Base-by-base conservation (phyloP, 1,139 yeast genomes). In the Suhomyces coccinellae region DNA sequence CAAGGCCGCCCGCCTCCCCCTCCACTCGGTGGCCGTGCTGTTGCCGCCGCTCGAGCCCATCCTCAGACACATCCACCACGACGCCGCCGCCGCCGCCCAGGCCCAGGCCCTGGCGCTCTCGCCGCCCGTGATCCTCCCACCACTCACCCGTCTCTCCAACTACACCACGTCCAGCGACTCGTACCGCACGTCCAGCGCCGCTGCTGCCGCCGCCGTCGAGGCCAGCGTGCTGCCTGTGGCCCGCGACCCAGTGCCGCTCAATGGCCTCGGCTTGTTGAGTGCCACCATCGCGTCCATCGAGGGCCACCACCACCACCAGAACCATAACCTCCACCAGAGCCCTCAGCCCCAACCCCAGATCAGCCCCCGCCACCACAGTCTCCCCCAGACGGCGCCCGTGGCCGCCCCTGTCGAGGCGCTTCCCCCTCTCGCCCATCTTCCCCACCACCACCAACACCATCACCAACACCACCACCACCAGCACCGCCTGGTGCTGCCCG, bases 241-340 rank as follows among this genome's bases (percentile, higher is more conserved):
- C 24, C 24, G 24, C 8, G 24, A 20, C 24, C 24, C 5, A 2
- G 24, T 20, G 24, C 24, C 45, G 2, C 29, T 43, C 38, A 48
- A 39, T 31, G 57, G 57, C 24, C 46, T 54, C 40, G 58, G 58
- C 6, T 46, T 54, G 29, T 46, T 54, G 39, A 47, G 52, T 20
- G 54, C 54, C 30, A 53, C 52, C 37, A 46, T 48, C 13, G 52
- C 52, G 27, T 37, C 35, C 33, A 45, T 45, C 38, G 46, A 38
- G 14, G 29, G 27, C 36, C 17, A 22, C 9, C 39, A 36, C 38
- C 13, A 7, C 26, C 33, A 33, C 36, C 35, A 33, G 3, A 11
- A 16, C n/a, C 13, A 17, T 9, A 24, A 33, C 26, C 9, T 26
- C 20, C 34, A 4, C 22, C 14, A 14, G n/a, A n/a, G n/a, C n/a